Percentiles rank a stretch among this genome's conserved stretches.
Evolutionary conservation across 1,139 yeast species (phyloP).

Genomic region (Arxiozyma telluris): DNA sequence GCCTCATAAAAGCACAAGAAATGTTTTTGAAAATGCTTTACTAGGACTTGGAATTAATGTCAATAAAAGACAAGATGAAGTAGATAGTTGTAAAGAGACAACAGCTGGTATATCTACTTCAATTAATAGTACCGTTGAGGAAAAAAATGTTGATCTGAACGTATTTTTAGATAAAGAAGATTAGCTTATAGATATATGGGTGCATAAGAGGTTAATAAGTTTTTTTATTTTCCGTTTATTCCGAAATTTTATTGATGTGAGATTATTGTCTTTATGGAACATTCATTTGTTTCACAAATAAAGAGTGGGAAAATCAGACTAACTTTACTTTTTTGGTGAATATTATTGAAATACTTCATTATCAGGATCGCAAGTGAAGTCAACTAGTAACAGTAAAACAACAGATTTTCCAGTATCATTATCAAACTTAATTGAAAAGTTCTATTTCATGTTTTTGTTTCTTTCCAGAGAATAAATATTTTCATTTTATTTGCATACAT

Average conservation of each 20-base stretch:
- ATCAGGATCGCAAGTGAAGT: too few relatives aligned
- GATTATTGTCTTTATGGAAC: not conserved
- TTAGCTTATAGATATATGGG: not conserved
- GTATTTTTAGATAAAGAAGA: not conserved
- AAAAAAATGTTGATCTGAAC: not conserved
- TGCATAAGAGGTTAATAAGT: too few relatives aligned
- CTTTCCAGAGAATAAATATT: too few relatives aligned
- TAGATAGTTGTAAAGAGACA: not conserved
- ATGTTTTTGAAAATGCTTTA: conserved; percentile 15
- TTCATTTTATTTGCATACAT: too few relatives aligned
- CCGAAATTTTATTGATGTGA: not conserved
- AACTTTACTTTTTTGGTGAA: too few relatives aligned
- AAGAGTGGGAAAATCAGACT: not conserved
- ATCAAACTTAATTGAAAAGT: not conserved
- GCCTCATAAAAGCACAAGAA: not conserved
- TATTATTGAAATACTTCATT: too few relatives aligned
- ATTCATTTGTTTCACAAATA: too few relatives aligned
- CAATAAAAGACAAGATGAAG: conserved; percentile 1
- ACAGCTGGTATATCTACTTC: not conserved
- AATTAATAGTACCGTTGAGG: not conserved
- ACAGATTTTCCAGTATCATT: not conserved
- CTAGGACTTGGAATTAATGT: conserved; percentile 14
- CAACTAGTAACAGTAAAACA: too few relatives aligned
- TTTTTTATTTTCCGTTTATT: too few relatives aligned
- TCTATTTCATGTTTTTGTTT: too few relatives aligned